These are phyloP conservation scores for Aquilaria yunnanensis DNA, from an alignment of 345 rosid genomes.

Conservation along the genomic window DNA sequence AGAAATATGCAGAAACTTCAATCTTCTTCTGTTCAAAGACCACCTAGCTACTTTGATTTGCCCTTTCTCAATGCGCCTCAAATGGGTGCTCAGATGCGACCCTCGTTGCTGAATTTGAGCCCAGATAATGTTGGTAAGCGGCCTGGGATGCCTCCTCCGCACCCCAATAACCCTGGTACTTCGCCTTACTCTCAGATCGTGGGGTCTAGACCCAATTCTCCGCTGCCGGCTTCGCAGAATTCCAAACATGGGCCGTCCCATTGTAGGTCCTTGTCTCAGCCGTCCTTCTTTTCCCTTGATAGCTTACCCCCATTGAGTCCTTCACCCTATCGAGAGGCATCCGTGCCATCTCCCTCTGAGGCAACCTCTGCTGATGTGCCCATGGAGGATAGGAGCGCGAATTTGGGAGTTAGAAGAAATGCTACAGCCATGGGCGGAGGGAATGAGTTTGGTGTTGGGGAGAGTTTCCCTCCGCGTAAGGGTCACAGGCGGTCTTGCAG, in stretches of 20 bases:
- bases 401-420: conserved; percentile 21
- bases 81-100: conserved; percentile 6
- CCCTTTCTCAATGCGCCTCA: conserved; percentile 12
- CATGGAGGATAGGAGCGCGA: conserved; percentile 36
- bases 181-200: conserved; percentile 30
- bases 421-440: conserved; percentile 26
- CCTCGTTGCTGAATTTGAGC: conserved; percentile 5
- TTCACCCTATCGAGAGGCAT: conserved; percentile 27
- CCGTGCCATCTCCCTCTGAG: conserved; percentile 21
- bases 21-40: conserved; percentile 5
- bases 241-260: conserved; percentile 32
- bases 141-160: conserved; percentile 33
- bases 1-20: conserved; percentile 17
- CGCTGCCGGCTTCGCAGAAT: conserved; percentile 27
- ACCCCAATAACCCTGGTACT: conserved; percentile 22
- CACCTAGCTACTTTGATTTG: conserved; percentile 7
- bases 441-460: conserved; percentile 15
- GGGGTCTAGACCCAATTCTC: conserved; percentile 37
- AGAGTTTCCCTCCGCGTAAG: conserved; percentile 39
- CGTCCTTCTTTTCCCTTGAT: conserved; percentile 49
- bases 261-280: conserved; percentile 54
- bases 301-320: conserved; percentile 54
- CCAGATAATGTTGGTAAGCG: conserved; percentile 20
- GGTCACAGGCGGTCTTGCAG: conserved; percentile 56
- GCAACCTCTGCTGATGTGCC: conserved; percentile 26